These are phyloP conservation scores for Colletotrichum falcatum DNA, from an alignment of 2,329 filamentous ascomycete species.

Conservation along the genomic window DNA sequence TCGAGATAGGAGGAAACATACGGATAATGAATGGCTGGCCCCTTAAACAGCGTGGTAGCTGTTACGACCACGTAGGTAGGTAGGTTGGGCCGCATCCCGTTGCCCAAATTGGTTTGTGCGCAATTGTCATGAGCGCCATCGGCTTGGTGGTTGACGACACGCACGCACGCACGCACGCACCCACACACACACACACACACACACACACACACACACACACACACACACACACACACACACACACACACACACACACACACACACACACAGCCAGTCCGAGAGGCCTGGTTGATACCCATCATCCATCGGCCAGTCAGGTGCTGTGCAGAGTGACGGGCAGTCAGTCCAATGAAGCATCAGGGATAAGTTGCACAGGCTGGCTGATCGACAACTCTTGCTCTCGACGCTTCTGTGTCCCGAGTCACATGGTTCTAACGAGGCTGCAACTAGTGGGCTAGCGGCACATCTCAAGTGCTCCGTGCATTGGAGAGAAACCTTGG, in stretches of 20 bases:
- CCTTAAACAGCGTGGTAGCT: too few relatives aligned
- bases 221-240: not conserved
- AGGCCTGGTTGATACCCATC: not conserved
- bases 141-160: constrained; percentile 13
- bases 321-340: not conserved
- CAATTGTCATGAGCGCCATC: constrained; percentile 7
- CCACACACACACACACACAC: not conserved
- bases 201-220: not conserved
- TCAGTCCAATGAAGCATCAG: constrained; percentile 26
- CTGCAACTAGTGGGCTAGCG: constrained; percentile 39
- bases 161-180: not conserved
- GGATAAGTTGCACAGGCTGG: constrained; percentile 27
- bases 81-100: not conserved
- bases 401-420: constrained; percentile 19
- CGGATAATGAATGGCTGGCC: too few relatives aligned
- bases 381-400: constrained; percentile 23
- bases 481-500: not conserved
- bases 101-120: not conserved
- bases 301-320: not conserved
- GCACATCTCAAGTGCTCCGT: constrained; percentile 21
- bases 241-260: too few relatives aligned
- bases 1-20: too few relatives aligned
- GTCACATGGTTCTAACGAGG: constrained; percentile 41
- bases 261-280: not conserved
- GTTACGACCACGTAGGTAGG: too few relatives aligned